Base-by-base conservation (phyloP, 306 rosid genomes). In the Gillenia trifoliata region DNA sequence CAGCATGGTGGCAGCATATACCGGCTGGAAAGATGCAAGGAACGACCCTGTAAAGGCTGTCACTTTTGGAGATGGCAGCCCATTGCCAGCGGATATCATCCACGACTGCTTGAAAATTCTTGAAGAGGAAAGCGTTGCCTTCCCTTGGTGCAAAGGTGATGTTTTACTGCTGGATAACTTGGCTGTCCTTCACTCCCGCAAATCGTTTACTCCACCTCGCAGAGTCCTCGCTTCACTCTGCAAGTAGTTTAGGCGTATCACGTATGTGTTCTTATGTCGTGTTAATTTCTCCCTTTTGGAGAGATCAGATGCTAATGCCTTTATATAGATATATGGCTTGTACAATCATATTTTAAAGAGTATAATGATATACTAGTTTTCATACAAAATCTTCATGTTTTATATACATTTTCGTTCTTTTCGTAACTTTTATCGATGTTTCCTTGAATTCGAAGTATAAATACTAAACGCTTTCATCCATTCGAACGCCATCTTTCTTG, bases 1-100 rank as follows among this genome's bases (percentile, higher is more conserved):
- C 29, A 91, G 94, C 85, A 91, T 93, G 97, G 96, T 87, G 41
- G 96, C 94, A 16, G 97, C 98, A 22, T 89, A 91, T 64, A 89
- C 85, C 6, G 85, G 86, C 2, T 88, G 88, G 89, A 34, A 85
- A 78, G 88, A 86, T 52, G 82, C 82, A 0, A 57, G 87, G 76
- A 88, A 86, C 49, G 88, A 91, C 72, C 93, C 96, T 7, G 83
- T 76, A 6, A 94, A 94, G 86, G 98, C 97, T 0, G 95, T 94
- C 12, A 91, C 91, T 1, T 94, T 88, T 22, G 96, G 97, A 16
- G 87, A 94, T 74, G 93, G 97, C 31, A 75, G 77, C 47, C 92
- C 95, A 0, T 77, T 94, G 80, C 96, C 94, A 0, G 81, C 86
- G 4, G 86, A 90, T 43, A 63, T 83, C 31, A 71, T 94, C 70